A percentile compares a stretch with the other conserved stretches of the same genome.
Evolutionary conservation across 2,329 filamentous ascomycete genomes (phyloP).

Genomic region (Colletotrichum caudatum): DNA sequence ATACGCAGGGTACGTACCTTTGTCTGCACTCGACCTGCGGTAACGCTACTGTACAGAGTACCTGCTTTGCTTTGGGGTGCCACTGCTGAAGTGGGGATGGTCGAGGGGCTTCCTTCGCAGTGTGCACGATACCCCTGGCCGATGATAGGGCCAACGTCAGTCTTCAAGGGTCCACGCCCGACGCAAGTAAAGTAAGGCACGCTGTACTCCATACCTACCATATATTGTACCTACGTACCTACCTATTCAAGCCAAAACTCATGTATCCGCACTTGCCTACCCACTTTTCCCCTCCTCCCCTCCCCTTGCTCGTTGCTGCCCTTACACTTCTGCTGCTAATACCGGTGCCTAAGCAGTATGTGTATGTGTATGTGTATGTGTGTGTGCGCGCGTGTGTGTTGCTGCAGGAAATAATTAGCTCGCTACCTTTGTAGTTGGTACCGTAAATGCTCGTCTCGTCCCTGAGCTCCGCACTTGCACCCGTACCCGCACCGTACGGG

Average conservation of each 20-base stretch:
- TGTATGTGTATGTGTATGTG: background rate
- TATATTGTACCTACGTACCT: background rate
- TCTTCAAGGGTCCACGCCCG: conserved; percentile 40
- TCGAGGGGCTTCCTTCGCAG: background rate
- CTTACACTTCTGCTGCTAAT: background rate
- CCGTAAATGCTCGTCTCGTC: conserved; percentile 18
- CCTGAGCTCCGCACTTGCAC: conserved; percentile 34
- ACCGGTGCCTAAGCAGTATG: background rate
- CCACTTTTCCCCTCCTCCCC: background rate
- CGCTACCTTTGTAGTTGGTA: conserved; percentile 15
- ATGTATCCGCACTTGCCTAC: conserved; percentile 11
- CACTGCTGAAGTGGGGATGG: conserved; percentile 11
- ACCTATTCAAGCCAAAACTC: conserved; percentile 13
- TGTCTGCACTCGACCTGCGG: background rate
- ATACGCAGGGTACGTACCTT: conserved; percentile 17
- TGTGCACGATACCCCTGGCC: conserved; percentile 30
- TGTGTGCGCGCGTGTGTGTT: background rate
- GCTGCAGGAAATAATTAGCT: conserved; percentile 6
- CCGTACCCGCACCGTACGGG: conserved; percentile 6
- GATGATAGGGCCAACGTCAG: conserved; percentile 24
- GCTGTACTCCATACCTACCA: conserved; percentile 25
- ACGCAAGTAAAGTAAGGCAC: conserved; percentile 23
- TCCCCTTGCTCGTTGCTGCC: conserved; percentile 1
- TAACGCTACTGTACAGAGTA: conserved; percentile 10
- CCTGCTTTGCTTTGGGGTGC: background rate